Evolutionary conservation across 306 rosid genomes (phyloP), one percentile per base, ranked within the genome.

Genomic region (Casuarina equisetifolia): DNA sequence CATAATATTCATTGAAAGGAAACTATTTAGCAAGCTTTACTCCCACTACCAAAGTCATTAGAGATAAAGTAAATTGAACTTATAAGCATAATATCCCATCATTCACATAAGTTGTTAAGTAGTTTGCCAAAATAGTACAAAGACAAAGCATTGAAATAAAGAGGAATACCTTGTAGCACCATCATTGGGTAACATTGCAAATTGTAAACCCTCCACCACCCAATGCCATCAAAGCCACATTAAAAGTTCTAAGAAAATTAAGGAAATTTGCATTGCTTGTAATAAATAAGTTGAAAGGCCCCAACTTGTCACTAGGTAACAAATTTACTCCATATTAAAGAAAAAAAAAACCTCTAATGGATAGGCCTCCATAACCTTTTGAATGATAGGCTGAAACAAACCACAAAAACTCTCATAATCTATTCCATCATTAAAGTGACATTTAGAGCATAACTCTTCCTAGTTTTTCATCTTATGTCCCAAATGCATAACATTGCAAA

Each of bases 121-220:
- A 76, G 78, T 43, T 9, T 48, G 73, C 35, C n/a, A 48, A 80
- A 73, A 17, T 40, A 62, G 69, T 15, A 67, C 51, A 76, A 49
- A 74, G 50, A 74, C 67, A 76, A 54, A 13, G 50, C 11, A 36
- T 4, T 17, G 43, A 15, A 63, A 63, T 63, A 45, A 13, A 63
- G 45, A 63, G 46, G 25, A 63, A 70, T 69, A 93, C 98, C 98
- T 93, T 97, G 9, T 93, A 93, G 79, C 97, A 91, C 98, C 98
- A 93, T 85, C 98, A 93, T 39, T 97, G 98, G 13, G 98, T 97
- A 40, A 93, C 98, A 57, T 93, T 93, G 44, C 96, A 80, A 58
- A 93, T 90, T 5, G 98, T 93, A 85, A 91, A 93, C 74, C 98
- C 98, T 79, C 97, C 98, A 5, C 96, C 98, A 45, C 98, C 98